Evolutionary conservation across 2,329 filamentous ascomycete species (phyloP), one percentile per base, ranked within the genome.

Genomic region (Bipolaris oryzae): DNA sequence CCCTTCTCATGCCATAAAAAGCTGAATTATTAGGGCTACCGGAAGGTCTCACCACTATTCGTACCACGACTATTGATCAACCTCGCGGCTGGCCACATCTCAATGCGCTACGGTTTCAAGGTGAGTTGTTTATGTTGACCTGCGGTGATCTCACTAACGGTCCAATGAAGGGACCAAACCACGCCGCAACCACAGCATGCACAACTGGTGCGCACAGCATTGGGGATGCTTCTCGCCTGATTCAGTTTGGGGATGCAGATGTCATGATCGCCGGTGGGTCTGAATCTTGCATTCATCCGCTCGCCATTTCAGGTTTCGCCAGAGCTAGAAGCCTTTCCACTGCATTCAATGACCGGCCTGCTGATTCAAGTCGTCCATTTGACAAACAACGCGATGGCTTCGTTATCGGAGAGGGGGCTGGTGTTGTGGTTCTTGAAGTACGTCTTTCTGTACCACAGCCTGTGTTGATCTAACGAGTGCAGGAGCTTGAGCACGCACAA

Each of bases 241-340:
- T 99, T 60, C 86, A 89, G n/a, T 88, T 88, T 70, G 93, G 92
- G 6, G 94, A 98, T 73, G 94, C 94, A 43, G 85, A 96, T 74
- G 89, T 98, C 52, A 98, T 99, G 92, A 79, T 99, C 7, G 92
- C 95, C n/a, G 95, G 95, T 39, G 94, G 94, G 25, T 87, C 94
- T 7, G 95, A 99, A 77, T 92, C 94, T 0, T 99, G 95, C 74
- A 94, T 99, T 53, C 94, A 99, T 72, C 95, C 95, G 9, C 82
- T 99, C 41, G 91, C 94, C 1, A 89, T 98, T 65, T 91, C 93
- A 6, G 95, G 94, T 6, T 99, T 99, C 71, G 89, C 92, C 21
- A 85, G 92, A 60, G 92, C 93, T 1, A 86, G 94, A 57, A 97
- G 93, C 50, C 80, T 99, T 34, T 89, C 92, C 6, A 96, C 91